Percentiles rank a stretch among this genome's conserved stretches.
These are phyloP conservation scores for Paxillus rubicundulus DNA, from an alignment of 768 basidiomycete genomes.

Conservation along the genomic window DNA sequence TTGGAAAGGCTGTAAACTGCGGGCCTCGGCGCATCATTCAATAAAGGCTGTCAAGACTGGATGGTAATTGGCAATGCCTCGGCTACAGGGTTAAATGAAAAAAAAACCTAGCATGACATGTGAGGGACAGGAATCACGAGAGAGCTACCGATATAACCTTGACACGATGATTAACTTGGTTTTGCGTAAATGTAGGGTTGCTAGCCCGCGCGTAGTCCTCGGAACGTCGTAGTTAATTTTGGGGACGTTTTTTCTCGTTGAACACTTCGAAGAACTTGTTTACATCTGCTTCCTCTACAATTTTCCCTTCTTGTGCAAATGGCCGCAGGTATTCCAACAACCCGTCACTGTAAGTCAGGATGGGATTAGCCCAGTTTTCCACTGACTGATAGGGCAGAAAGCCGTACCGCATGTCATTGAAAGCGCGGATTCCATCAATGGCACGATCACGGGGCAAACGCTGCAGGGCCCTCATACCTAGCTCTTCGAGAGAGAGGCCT, in stretches of 20 bases:
- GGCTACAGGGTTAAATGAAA: not conserved
- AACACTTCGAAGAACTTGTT: slow-evolving; percentile 61
- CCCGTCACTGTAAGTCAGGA: slow-evolving; percentile 51
- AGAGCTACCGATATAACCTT: not conserved
- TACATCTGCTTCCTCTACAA: slow-evolving; percentile 73
- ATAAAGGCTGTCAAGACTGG: not conserved
- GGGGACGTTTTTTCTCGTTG: slow-evolving; percentile 28
- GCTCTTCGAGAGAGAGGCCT: slow-evolving; percentile 80
- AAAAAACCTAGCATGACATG: not conserved
- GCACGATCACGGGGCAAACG: slow-evolving; percentile 76
- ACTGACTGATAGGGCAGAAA: not conserved
- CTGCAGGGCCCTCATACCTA: slow-evolving; percentile 75
- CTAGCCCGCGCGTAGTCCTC: not conserved
- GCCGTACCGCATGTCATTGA: slow-evolving; percentile 76
- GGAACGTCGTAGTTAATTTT: slow-evolving; percentile 1
- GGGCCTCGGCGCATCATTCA: not conserved
- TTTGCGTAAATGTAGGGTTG: not conserved
- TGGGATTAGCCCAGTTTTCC: not conserved
- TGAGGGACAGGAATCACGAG: not conserved
- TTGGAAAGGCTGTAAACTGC: not conserved
- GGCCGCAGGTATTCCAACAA: slow-evolving; percentile 70
- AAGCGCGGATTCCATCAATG: slow-evolving; percentile 81
- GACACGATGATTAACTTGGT: not conserved
- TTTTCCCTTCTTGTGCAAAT: slow-evolving; percentile 73
- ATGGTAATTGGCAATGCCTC: not conserved